Conservation (phyloP, 2,329 filamentous ascomycete genomes). For the Fusarium sp. region DNA sequence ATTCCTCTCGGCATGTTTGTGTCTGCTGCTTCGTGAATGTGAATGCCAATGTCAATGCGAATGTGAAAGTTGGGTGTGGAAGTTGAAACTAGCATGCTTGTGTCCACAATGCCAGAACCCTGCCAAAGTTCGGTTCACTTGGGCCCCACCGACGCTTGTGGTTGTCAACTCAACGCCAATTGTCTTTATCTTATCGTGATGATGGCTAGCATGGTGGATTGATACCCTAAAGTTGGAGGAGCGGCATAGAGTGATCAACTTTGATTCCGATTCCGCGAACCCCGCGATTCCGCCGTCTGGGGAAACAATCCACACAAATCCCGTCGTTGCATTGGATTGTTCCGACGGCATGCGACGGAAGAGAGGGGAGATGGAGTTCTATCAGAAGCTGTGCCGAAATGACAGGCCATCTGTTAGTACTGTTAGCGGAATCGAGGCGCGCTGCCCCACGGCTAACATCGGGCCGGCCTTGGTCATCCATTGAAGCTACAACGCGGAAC, state of each 20-base stretch:
- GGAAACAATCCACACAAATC: not conserved
- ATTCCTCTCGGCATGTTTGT: conserved; percentile 2
- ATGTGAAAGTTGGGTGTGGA: not conserved
- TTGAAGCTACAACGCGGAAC: conserved; percentile 41
- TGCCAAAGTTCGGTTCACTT: not conserved
- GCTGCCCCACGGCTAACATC: conserved; percentile 44
- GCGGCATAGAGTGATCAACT: not conserved
- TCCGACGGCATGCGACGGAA: conserved; percentile 21
- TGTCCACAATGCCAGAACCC: not conserved
- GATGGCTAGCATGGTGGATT: not conserved
- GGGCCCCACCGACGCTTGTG: not conserved
- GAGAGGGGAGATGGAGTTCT: not conserved
- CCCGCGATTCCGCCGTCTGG: not conserved
- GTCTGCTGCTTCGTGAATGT: not conserved
- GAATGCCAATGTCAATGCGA: not conserved
- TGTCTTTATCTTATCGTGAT: conserved; percentile 1
- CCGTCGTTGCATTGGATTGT: not conserved
- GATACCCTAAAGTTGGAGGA: not conserved
- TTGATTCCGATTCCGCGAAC: not conserved
- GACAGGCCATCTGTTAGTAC: conserved; percentile 6
- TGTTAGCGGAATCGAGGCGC: conserved; percentile 39
- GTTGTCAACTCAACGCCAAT: conserved; percentile 19
- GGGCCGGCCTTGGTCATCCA: conserved; percentile 37
- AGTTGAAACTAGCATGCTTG: conserved; percentile 2
- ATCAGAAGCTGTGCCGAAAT: not conserved